These are phyloP conservation scores for Quercus agrifolia DNA, from an alignment of 306 rosid species.

Conservation along the genomic window DNA sequence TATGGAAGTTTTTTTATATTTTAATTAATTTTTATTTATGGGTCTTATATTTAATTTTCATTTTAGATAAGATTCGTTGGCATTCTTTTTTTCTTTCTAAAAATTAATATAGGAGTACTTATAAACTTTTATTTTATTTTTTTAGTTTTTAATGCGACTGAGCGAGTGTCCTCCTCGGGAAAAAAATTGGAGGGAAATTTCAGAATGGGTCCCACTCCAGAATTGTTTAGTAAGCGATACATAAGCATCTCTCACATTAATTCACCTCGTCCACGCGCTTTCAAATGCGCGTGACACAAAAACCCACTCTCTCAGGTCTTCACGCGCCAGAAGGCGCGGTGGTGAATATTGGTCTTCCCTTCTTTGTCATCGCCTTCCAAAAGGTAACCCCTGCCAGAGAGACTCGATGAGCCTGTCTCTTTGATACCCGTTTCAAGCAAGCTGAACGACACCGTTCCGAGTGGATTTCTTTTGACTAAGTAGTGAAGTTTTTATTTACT, in stretches of 20 bases:
- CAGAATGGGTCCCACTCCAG: constrained; percentile 22
- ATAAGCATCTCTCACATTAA: constrained; percentile 14
- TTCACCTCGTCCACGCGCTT: background rate
- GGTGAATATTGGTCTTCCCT: background rate
- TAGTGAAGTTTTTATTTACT: no score
- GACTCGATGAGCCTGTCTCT: background rate
- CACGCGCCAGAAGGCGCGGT: background rate
- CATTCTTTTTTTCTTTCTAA: no score
- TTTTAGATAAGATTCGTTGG: no score
- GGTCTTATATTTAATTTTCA: no score
- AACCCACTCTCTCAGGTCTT: background rate
- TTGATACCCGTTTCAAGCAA: background rate
- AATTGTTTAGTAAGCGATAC: constrained; percentile 24
- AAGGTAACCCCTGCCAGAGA: background rate
- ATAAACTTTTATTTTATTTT: background rate
- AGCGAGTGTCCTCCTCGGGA: background rate
- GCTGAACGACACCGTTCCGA: background rate
- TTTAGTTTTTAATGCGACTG: background rate
- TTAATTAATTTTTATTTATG: no score
- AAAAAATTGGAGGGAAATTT: constrained; percentile 26
- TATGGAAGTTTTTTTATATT: no score
- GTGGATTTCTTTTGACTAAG: background rate
- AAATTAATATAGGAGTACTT: background rate
- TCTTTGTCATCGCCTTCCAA: constrained; percentile 12
- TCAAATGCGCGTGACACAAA: background rate